Evolutionary conservation across 1,284 basidiomycete genomes (phyloP), one percentile per base, ranked within the genome.

Genomic region (Pisolithus thermaeus): DNA sequence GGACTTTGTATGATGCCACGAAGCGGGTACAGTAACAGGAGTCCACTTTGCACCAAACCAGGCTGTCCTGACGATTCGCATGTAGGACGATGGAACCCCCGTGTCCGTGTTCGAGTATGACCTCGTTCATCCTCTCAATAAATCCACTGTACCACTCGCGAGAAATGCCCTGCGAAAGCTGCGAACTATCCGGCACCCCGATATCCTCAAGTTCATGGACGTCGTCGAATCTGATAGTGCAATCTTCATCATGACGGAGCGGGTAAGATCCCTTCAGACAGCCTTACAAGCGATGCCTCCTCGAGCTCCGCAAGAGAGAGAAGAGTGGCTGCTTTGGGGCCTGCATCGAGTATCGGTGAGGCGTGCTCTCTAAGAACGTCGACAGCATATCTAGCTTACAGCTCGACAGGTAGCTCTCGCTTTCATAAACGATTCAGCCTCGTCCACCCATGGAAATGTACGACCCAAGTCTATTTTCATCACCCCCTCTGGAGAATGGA

Each of bases 291-390:
- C 81, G 28, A 88, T 83, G 81, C 73, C 80, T 22, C 73, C 74
- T 40, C 88, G 84, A 60, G 76, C 71, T 61, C 74, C 71, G 45
- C 82, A 80, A 57, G 84, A 84, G 55, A 76, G 73, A 56, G 86
- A 92, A 58, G 91, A 96, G 58, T 98, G 93, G 92, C 70, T 96
- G 35, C 71, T 93, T 3, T 99, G 96, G 96, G 96, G 96, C 6
- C 71, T 98, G 16, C 90, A 93, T 70, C 81, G 91, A 48, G 80
- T 98, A 54, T 88, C 92, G 54, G 92, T 95, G 56, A 61, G 87
- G 78, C 32, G n/a, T 25, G 11, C 20, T 23, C 47, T 47, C 25
- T 49, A 37, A 32, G 30, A 47, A 62, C 52, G 61, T 35, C 12
- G 54, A 46, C 49, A 39, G 46, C 4, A 7, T 11, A 35, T 51